These are phyloP conservation scores for Viridothelium virens DNA, from an alignment of 495 filamentous ascomycete genomes.

Conservation along the genomic window DNA sequence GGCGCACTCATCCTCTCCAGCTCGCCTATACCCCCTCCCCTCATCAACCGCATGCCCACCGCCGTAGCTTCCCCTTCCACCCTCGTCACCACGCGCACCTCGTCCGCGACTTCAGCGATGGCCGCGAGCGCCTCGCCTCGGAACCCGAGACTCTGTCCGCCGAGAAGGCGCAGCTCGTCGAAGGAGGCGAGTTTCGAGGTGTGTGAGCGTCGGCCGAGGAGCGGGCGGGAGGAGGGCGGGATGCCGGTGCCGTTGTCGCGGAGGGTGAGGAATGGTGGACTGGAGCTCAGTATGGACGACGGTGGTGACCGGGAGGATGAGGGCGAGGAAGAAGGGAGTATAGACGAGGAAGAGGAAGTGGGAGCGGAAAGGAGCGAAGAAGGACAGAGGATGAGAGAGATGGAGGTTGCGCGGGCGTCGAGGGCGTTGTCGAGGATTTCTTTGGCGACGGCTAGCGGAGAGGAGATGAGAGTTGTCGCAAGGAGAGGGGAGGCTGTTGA, in stretches of 20 bases:
- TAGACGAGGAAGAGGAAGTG: conserved; percentile 82
- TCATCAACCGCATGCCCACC: conserved; percentile 42
- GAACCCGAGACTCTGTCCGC: conserved; percentile 71
- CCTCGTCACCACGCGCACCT: conserved; percentile 61
- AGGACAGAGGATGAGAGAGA: conserved; percentile 63
- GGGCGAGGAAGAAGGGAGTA: neutral
- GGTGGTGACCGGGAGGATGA: conserved; percentile 40
- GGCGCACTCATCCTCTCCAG: conserved; percentile 42
- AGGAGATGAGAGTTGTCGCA: conserved; percentile 63
- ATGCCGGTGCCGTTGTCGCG: conserved; percentile 89
- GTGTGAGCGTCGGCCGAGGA: conserved; percentile 60
- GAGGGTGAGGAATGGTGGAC: conserved; percentile 53
- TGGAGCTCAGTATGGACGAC: too few relatives aligned
- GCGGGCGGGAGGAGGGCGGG: conserved; percentile 53
- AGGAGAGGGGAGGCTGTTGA: conserved; percentile 59
- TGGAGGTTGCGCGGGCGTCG: conserved; percentile 65
- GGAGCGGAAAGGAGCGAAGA: conserved; percentile 46
- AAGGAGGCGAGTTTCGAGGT: conserved; percentile 80
- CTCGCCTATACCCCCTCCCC: conserved; percentile 41
- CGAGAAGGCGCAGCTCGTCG: conserved; percentile 59
- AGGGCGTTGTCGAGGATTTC: conserved; percentile 89
- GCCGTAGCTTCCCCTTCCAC: conserved; percentile 62
- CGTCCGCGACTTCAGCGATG: conserved; percentile 57
- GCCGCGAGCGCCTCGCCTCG: conserved; percentile 82
- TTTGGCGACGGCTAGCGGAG: conserved; percentile 68